Evolutionary conservation across 306 rosid genomes (phyloP), one percentile per base, ranked within the genome.

Genomic region (Cucurbita pepo): DNA sequence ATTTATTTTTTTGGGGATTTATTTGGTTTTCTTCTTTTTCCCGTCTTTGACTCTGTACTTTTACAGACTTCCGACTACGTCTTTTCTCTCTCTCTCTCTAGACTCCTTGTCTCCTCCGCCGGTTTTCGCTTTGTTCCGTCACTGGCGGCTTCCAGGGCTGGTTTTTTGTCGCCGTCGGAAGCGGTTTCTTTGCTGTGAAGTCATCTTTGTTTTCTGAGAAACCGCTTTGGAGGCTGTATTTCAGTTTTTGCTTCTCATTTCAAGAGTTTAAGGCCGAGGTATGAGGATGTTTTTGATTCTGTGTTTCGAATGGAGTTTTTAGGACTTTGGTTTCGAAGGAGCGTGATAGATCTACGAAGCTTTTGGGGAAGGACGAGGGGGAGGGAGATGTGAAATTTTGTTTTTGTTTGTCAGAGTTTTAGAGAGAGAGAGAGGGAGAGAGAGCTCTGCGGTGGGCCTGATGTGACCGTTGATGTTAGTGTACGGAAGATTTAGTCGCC

Each of bases 381-480:
- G 73, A 51, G 40, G 47, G 75, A 57, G 62, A 75, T 82, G 75
- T 19, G 71, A 14, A 18, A 25, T 8, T 43, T 45, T 56, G 75
- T 13, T 67, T 40, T 47, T 82, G 75, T 76, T 81, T 69, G 62
- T 60, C 47, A 62, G 56, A 38, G 75, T 69, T 61, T 61, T 13
- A 43, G 82, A 59, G 53, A 73, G 59, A 62, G 82, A 59, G 53
- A 73, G 59, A 62, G 22, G 22, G 72, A 75, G 78, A 70, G 57
- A n/a, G 15, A 57, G 78, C 25, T 56, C 79, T 76, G 69, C 61
- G 52, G 66, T 54, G 54, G 79, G 74, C 59, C 63, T 72, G 82
- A 75, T 74, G 85, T 82, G 85, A 78, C 76, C 80, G 86, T 94
- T 88, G 86, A 89, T 88, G 97, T 88, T 87, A 82, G 86, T 82